Percentiles rank a stretch among this genome's conserved stretches.
phyloP scores from a whole-genome alignment of 23 red algal genomes.

The Gracilaria domingensis region DNA sequence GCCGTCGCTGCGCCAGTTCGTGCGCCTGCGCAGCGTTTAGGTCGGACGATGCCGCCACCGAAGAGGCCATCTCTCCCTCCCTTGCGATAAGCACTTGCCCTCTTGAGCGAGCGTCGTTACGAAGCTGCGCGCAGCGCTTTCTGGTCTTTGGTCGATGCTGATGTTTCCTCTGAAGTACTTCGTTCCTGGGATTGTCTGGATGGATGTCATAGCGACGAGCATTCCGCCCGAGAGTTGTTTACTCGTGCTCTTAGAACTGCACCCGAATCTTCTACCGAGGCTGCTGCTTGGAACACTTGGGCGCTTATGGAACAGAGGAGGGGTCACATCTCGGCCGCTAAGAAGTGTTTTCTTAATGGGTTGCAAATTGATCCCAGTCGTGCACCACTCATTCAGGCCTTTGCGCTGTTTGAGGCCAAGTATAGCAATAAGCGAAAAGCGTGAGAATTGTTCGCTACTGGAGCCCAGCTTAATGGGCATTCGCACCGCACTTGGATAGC shows the following conservation, averaged over 20 bases:
- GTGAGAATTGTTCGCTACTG: slow-evolving; percentile 70
- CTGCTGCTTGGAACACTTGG: slow-evolving; percentile 89
- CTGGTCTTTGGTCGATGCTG: neutral
- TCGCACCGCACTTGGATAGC: slow-evolving; percentile 84
- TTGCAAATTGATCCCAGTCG: slow-evolving; percentile 70
- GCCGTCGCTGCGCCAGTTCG: neutral
- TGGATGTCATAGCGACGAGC: slow-evolving; percentile 52
- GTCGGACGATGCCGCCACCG: neutral
- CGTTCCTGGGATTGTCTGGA: slow-evolving; percentile 86
- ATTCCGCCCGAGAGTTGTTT: slow-evolving; percentile 82
- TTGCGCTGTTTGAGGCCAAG: slow-evolving; percentile 88
- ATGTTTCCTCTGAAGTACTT: slow-evolving; percentile 51
- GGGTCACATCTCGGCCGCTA: slow-evolving; percentile 69
- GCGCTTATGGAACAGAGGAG: slow-evolving; percentile 80
- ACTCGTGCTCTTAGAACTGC: slow-evolving; percentile 44
- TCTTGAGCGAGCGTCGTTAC: slow-evolving; percentile 36
- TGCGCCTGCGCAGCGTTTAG: neutral
- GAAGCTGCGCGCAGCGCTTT: slow-evolving; percentile 59
- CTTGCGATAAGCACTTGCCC: slow-evolving; percentile 10
- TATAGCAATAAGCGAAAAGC: slow-evolving; percentile 75
- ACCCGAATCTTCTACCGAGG: slow-evolving; percentile 54
- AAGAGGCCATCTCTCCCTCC: neutral
- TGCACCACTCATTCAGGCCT: slow-evolving; percentile 81
- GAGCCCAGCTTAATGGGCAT: slow-evolving; percentile 32
- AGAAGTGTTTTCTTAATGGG: slow-evolving; percentile 80